Percentiles rank a stretch among this genome's conserved stretches.
Evolutionary conservation across 129 eudicot genomes (phyloP).

Genomic region (Arctium lappa): DNA sequence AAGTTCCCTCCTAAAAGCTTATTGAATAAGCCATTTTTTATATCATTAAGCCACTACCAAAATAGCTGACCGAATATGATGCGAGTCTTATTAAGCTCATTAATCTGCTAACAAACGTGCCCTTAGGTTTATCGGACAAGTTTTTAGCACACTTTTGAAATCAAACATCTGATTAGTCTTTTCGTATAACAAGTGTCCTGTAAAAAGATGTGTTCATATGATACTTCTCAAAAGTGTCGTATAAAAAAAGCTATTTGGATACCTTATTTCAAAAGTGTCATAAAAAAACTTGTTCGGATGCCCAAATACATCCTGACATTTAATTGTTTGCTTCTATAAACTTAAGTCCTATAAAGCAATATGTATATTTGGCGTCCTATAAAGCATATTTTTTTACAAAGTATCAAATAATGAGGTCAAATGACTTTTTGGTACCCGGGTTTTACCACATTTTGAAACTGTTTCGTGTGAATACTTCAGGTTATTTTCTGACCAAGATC

Average conservation of each 20-base stretch:
- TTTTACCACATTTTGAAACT: not conserved
- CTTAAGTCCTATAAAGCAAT: no score
- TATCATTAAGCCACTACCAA: no score
- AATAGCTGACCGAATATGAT: no score
- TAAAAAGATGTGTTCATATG: not conserved
- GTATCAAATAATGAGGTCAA: not conserved
- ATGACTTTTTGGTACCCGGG: not conserved
- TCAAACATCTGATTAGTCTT: not conserved
- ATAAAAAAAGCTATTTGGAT: not conserved
- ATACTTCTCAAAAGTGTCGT: not conserved
- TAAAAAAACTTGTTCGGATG: not conserved
- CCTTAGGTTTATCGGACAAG: not conserved
- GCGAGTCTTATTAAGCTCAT: no score
- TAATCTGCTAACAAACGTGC: no score
- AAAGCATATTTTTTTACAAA: not conserved
- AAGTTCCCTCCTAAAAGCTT: no score
- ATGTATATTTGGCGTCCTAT: not conserved
- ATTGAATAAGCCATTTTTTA: no score
- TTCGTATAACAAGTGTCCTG: not conserved
- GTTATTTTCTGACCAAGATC: slow-evolving; percentile 84
- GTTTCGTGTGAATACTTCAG: slow-evolving; percentile 24
- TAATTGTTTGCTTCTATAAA: no score
- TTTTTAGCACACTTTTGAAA: not conserved
- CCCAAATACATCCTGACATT: no score
- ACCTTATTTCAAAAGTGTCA: not conserved